Evolutionary conservation across 371 early-diverging fungal species (phyloP), one percentile per base, ranked within the genome.

Genomic region (Actinomortierella wolfii): DNA sequence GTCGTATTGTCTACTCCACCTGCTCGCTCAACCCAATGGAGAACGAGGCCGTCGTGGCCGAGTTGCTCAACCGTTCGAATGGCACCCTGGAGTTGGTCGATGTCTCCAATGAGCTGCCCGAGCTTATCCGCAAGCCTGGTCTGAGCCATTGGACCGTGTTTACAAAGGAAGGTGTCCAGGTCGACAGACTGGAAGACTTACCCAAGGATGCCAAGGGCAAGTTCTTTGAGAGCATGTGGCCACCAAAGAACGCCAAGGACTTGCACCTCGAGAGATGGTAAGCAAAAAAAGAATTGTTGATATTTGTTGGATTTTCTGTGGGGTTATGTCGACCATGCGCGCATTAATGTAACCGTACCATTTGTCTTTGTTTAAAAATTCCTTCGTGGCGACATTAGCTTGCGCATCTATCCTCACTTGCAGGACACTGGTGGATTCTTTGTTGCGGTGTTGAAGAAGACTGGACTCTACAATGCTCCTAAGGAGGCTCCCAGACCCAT

Each of bases 381-480:
- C 5, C 13, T 44, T 44, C 44, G 21, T 24, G 24, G 17, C 59
- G 6, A 3, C 13, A 46, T 58, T 59, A 86, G 89, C 81, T 61
- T 99, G 70, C 89, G 99, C 51, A 86, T 99, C 48, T 93, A 94
- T 71, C 99, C 99, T 49, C 96, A 95, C 60, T 80, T 90, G 55
- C 98, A 99, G 81, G 90, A 99, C 78, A 98, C 99, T 17, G 99
- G 99, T 60, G 99, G 97, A 18, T 99, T 99, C 85, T 99, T 99
- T 84, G 94, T 99, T 24, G 96, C 98, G 41, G 97, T 98, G 11
- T 84, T 99, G 58, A 88, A 94, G 78, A 98, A 97, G 82, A 83
- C 85, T 5, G 81, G 80, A 3, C 85, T 86, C 14, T 80, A 15
- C 28, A 34, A 34, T 11, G 34, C 34, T 34, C 34, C 34, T 34